Percentiles rank a stretch among this genome's conserved stretches.
Conservation (phyloP, 2,329 filamentous ascomycete genomes). For the Aspergillus ochraceoroseus region DNA sequence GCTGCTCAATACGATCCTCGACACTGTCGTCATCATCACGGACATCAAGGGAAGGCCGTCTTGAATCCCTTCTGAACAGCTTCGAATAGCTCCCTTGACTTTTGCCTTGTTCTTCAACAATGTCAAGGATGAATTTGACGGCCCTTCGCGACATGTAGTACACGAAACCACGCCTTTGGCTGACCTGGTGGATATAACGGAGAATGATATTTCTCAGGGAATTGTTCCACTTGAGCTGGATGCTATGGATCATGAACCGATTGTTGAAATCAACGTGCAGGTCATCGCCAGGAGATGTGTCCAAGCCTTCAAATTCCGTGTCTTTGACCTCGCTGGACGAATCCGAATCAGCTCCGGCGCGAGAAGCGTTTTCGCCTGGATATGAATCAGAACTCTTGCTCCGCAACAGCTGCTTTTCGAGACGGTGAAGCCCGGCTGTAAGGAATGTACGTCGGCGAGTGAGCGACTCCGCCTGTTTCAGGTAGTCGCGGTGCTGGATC, state of each 20-base stretch:
- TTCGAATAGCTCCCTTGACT: slow-evolving; percentile 51
- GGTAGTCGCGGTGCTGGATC: slow-evolving; percentile 48
- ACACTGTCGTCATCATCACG: slow-evolving; percentile 61
- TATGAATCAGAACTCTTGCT: slow-evolving; percentile 37
- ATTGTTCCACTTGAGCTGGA: slow-evolving; percentile 98
- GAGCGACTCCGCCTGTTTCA: slow-evolving; percentile 54
- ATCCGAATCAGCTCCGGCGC: slow-evolving; percentile 34
- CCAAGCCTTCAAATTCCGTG: slow-evolving; percentile 52
- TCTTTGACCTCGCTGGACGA: slow-evolving; percentile 53
- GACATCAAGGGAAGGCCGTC: slow-evolving; percentile 28
- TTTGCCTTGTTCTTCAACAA: slow-evolving; percentile 88
- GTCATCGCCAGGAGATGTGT: slow-evolving; percentile 67
- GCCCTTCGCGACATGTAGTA: slow-evolving; percentile 96
- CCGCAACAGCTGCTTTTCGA: slow-evolving; percentile 48
- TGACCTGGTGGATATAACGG: slow-evolving; percentile 94
- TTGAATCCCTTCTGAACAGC: slow-evolving; percentile 29
- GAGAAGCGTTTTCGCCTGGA: slow-evolving; percentile 26
- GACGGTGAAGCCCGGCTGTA: slow-evolving; percentile 52
- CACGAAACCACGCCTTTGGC: slow-evolving; percentile 89
- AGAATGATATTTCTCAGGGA: slow-evolving; percentile 90
- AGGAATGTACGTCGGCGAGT: slow-evolving; percentile 57
- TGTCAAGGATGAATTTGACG: slow-evolving; percentile 96
- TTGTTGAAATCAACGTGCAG: slow-evolving; percentile 96
- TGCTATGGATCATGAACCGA: slow-evolving; percentile 94
- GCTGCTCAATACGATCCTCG: slow-evolving; percentile 77